phyloP scores from a whole-genome alignment of 2,329 filamentous ascomycete genomes.

The Colletotrichum aenigma region DNA sequence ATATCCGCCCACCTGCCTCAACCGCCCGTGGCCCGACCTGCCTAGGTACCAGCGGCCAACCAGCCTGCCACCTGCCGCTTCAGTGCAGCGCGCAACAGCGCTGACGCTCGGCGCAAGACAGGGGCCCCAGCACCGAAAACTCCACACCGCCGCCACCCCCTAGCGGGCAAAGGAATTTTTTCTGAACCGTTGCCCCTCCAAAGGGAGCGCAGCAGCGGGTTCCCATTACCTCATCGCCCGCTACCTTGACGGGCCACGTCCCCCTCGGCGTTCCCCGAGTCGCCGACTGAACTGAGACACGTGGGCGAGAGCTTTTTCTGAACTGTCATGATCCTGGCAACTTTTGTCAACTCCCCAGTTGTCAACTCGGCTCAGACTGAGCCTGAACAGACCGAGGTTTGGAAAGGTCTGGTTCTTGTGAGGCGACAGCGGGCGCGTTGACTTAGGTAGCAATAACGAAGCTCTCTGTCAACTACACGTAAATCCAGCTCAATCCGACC shows the following conservation, averaged over 20 bases:
- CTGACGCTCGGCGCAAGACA: not conserved
- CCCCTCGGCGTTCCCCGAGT: conserved; percentile 1
- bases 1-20: conserved; percentile 10
- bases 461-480: not conserved
- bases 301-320: not conserved
- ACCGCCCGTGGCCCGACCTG: not conserved
- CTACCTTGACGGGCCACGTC: not conserved
- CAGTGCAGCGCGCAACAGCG: not conserved
- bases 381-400: not conserved
- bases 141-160: not conserved
- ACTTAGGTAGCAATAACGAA: too few species aligned
- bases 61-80: not conserved
- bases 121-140: not conserved
- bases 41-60: not conserved
- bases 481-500: too few species aligned
- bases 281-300: not conserved
- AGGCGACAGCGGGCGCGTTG: not conserved
- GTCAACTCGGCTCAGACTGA: not conserved
- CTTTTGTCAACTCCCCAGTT: not conserved
- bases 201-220: not conserved
- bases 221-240: conserved; percentile 11
- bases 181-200: not conserved
- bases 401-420: not conserved
- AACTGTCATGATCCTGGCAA: not conserved
- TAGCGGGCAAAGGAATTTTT: not conserved